These are phyloP conservation scores for Magnolia changhungtana DNA, from an alignment of 164 flowering plant genomes.

Conservation along the genomic window DNA sequence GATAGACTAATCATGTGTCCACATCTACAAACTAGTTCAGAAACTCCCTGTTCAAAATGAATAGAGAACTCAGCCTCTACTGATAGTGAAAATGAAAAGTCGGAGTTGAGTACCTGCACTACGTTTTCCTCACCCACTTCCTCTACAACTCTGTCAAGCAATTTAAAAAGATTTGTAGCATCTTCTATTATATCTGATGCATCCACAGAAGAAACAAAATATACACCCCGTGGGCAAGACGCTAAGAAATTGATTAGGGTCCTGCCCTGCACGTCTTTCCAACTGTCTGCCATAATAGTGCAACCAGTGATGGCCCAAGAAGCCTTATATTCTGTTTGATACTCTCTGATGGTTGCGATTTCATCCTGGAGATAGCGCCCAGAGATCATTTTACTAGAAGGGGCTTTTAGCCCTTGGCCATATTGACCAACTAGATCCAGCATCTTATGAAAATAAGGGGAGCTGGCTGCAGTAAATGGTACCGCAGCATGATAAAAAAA, in stretches of 20 bases:
- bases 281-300: conserved; percentile 70
- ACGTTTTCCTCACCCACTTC: conserved; percentile 80
- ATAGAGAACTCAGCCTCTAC: background rate
- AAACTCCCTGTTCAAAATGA: too few species aligned
- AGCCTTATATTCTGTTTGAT: conserved; percentile 49
- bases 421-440: conserved; percentile 66
- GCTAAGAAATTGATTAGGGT: conserved; percentile 60
- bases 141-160: conserved; percentile 71
- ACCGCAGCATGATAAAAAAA: conserved; percentile 74
- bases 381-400: conserved; percentile 48
- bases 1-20: too few species aligned
- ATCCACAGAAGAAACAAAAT: conserved; percentile 67
- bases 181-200: conserved; percentile 56
- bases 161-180: conserved; percentile 46
- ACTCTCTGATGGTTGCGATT: conserved; percentile 39
- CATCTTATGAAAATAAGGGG: conserved; percentile 71
- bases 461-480: conserved; percentile 53
- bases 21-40: too few species aligned
- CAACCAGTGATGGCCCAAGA: conserved; percentile 69
- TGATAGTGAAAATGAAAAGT: conserved; percentile 6
- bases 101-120: conserved; percentile 51
- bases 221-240: conserved; percentile 62
- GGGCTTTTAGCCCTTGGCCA: conserved; percentile 53
- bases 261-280: conserved; percentile 61
- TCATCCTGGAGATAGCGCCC: conserved; percentile 67